Conservation (phyloP, 495 filamentous ascomycete species). For the Corynascus novoguineensis region DNA sequence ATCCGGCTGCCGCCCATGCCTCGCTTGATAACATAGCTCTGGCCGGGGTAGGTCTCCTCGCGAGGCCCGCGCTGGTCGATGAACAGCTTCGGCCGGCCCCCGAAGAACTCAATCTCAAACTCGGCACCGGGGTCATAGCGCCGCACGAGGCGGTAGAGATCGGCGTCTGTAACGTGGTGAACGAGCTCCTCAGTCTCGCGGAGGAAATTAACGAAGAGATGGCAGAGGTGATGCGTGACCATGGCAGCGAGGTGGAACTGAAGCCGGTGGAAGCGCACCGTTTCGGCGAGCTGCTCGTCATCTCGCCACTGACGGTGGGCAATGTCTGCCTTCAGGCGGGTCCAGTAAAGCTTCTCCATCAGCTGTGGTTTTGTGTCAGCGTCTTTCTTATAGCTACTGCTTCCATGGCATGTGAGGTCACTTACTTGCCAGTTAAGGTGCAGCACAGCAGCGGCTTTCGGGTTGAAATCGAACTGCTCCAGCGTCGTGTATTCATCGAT, state of each 20-base stretch:
- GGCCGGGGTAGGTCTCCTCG: slow-evolving; percentile 12
- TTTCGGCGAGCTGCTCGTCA: slow-evolving; percentile 5
- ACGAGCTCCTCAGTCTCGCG: slow-evolving; percentile 4
- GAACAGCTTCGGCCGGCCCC: slow-evolving; percentile 22
- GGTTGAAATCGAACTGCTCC: slow-evolving; percentile 15
- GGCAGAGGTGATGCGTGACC: slow-evolving; percentile 24
- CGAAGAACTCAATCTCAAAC: slow-evolving; percentile 24
- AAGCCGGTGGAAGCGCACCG: slow-evolving; percentile 15
- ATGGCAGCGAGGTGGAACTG: slow-evolving; percentile 21
- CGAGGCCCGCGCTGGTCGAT: slow-evolving; percentile 8
- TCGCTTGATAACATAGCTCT: slow-evolving; percentile 20
- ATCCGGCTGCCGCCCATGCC: slow-evolving; percentile 10
- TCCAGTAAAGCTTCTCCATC: slow-evolving; percentile 21
- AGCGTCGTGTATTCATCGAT: slow-evolving; percentile 6
- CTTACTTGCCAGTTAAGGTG: slow-evolving; percentile 19
- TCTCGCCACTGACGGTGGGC: slow-evolving; percentile 9
- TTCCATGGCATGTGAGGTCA: background rate
- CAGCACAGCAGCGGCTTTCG: slow-evolving; percentile 16
- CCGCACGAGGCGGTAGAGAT: slow-evolving; percentile 17
- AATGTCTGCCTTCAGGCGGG: slow-evolving; percentile 19
- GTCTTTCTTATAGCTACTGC: no score
- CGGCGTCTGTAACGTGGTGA: slow-evolving; percentile 14
- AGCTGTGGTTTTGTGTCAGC: slow-evolving; percentile 4
- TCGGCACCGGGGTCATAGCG: slow-evolving; percentile 21
- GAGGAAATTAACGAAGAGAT: slow-evolving; percentile 22